phyloP scores from a whole-genome alignment of 2,329 filamentous ascomycete genomes.

The Sporothrix schenckii region DNA sequence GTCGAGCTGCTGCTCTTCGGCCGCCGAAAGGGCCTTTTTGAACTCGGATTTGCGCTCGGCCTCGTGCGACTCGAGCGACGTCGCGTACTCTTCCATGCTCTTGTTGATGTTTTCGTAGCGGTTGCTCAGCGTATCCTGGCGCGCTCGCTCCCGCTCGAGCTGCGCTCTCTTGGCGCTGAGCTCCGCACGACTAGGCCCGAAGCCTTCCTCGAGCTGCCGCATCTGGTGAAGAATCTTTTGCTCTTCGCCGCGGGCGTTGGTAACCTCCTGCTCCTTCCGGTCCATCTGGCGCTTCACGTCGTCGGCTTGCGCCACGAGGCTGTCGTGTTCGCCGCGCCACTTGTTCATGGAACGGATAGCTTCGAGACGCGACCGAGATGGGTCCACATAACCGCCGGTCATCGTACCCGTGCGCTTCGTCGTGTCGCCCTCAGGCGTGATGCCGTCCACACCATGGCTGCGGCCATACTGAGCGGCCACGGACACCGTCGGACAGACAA shows the following conservation, averaged over 20 bases:
- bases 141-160: slow-evolving; percentile 71
- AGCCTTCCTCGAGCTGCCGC: slow-evolving; percentile 77
- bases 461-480: slow-evolving; percentile 89
- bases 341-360: slow-evolving; percentile 75
- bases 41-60: slow-evolving; percentile 83
- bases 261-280: slow-evolving; percentile 84
- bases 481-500: slow-evolving; percentile 87
- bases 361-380: slow-evolving; percentile 81
- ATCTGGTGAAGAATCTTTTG: slow-evolving; percentile 81
- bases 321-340: slow-evolving; percentile 74
- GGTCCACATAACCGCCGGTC: slow-evolving; percentile 92
- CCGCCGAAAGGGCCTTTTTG: slow-evolving; percentile 80
- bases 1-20: slow-evolving; percentile 83
- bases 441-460: slow-evolving; percentile 87
- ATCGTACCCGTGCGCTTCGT: slow-evolving; percentile 94
- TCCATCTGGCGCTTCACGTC: slow-evolving; percentile 73
- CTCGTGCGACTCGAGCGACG: slow-evolving; percentile 76
- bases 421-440: slow-evolving; percentile 92
- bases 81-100: slow-evolving; percentile 74
- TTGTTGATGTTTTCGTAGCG: slow-evolving; percentile 70
- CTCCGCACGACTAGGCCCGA: slow-evolving; percentile 77
- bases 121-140: slow-evolving; percentile 68
- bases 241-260: slow-evolving; percentile 77
- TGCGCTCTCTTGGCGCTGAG: slow-evolving; percentile 74
- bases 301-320: slow-evolving; percentile 62